Base-by-base conservation (phyloP, 495 filamentous ascomycete species). In the Aspergillus egyptiacus region DNA sequence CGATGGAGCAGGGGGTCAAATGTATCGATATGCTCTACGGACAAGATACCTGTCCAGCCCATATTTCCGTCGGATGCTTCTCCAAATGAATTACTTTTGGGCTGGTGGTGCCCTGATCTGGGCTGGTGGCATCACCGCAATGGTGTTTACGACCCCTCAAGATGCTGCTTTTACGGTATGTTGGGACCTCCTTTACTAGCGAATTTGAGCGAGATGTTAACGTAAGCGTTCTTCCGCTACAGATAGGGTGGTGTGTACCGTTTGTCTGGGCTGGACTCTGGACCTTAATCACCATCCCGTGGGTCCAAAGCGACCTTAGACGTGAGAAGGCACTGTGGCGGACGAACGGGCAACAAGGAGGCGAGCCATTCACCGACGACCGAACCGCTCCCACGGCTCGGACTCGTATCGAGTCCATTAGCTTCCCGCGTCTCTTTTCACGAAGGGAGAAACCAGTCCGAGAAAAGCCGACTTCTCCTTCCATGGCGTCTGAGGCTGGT, bases 61-160 rank as follows among this genome's bases (percentile, higher is more conserved):
- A 46, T 70, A 72, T 51, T 94, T 94, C 58, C 74, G 87, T 20
- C 71, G 72, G 44, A 81, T 91, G 79, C 71, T 94, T 8, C 77
- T 76, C 42, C 72, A 82, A 24, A 73, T 88, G 69, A 87, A 86
- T 50, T 78, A 82, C 52, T 87, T 91, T 57, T 94, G 88, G 88
- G 85, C 79, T 0, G 65, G 81, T 18, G 77, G 76, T 0, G 72
- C 77, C 4, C 61, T 83, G 6, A 43, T 82, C 15, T 60, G 75
- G 11, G 76, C 77, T 3, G 80, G 77, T 0, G 70, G 74, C 22
- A 79, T 81, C 6, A 81, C 72, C 1, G 76, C 80, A 0, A 62
- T 89, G 23, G 70, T 85, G 3, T 86, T 84, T 19, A 80, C 85
- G 0, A 73, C 75, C 6, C 66, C 78, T 2, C 61, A 81, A 44